Evolutionary conservation across 2,329 filamentous ascomycete species (phyloP), one percentile per base, ranked within the genome.

Genomic region (Exophiala bonariae): DNA sequence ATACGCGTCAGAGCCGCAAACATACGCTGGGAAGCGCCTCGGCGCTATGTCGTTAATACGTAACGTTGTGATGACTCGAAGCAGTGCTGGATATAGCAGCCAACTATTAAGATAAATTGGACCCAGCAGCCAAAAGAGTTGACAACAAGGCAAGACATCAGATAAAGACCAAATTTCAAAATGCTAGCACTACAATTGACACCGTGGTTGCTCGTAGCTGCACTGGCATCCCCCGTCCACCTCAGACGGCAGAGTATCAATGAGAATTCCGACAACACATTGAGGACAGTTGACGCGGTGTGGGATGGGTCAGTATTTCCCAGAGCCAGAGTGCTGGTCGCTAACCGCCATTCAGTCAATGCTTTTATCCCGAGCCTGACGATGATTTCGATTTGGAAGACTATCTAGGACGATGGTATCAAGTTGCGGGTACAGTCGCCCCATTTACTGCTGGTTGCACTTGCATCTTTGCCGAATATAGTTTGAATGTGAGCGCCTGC

Each of bases 401-500:
- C 22, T 41, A 41, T 19, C 38, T 41, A 26, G 38, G 38, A 19
- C 20, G 22, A n/a, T 41, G 38, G 38, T 41, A 41, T 19, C 38
- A 41, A 28, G 26, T 41, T 17, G 38, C 38, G 9, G 38, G 38
- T 4, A 41, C 38, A 28, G 22, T 31, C 8, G 38, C 38, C 10
- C 38, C 38, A 10, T 41, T 41, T 22, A 28, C 26, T 18, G 20
- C 14, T 28, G 26, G 26, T 16, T 41, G 38, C 38, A 41, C 20
- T 4, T 41, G 38, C 20, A 41, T 41, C 38, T 41, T 31, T 14
- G 38, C 38, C 17, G 26, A 28, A 14, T 41, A 41, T 19, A 31
- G 38, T 30, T 20, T 41, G 14, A 41, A 41, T 14, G 22, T 37
- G 20, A 19, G 35, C 8, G 7, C 7, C 18, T 16, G 8, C 4